Evolutionary conservation across 768 basidiomycete genomes (phyloP), one percentile per base, ranked within the genome.

Genomic region (Lactarius pseudohatsudake): DNA sequence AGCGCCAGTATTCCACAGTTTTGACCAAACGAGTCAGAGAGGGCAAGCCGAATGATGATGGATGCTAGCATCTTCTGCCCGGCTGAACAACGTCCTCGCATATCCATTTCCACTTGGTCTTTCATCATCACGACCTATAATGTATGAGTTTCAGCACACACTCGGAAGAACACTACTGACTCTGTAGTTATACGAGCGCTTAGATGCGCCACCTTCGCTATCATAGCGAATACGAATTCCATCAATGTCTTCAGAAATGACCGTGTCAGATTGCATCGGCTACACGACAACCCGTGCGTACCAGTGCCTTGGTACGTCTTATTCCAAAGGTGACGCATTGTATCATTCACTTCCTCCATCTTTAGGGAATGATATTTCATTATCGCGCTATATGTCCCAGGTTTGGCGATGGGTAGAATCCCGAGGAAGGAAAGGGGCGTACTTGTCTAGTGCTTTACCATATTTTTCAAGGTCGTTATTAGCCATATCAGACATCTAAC

Each of bases 261-360:
- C 36, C 18, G 45, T 45, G 18, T 62, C 47, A 57, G 61, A 45
- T 53, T n/a, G 50, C 22, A 22, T 54, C 20, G 20, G 58, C 7
- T 40, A 50, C 38, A 6, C 34, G 10, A 20, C 11, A 32, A 22
- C 40, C 3, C 32, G 22, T 64, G 71, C 84, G 59, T 67, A 94
- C 96, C 95, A 65, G 96, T 98, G 71, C 96, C 96, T 76, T 98
- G 96, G 77, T 99, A 99, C 0, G 96, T 98, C 79, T 94, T 96
- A 75, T 94, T 96, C 97, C 97, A 99, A 4, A 98, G 76, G 73
- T 97, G 94, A 57, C 90, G 90, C 87, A 98, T 96, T 16, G 90
- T 96, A 72, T 97, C 95, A 73, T 99, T 99, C 72, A 99, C 95
- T 80, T 99, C 97, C 76, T 96, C 94, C 97, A 98, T 97, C 79